phyloP scores from a whole-genome alignment of 345 rosid species.

The Carallia pectinifolia region DNA sequence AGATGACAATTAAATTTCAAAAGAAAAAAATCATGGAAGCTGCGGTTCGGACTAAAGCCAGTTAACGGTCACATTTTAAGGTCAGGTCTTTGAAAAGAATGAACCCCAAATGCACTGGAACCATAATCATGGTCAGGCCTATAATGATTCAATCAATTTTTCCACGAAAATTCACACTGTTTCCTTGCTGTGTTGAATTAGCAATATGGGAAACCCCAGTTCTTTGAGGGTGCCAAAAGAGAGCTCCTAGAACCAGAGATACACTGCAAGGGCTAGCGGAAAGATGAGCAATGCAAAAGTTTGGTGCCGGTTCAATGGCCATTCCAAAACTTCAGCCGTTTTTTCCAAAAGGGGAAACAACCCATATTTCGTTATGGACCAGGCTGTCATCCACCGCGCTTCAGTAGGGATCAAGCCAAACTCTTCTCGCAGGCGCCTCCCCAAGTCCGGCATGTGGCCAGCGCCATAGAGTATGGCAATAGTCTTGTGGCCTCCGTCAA shows the following conservation, averaged over 20 bases:
- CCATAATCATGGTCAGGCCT: too few relatives aligned
- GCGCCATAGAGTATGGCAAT: conserved; percentile 83
- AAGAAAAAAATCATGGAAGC: too few relatives aligned
- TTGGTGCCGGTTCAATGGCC: conserved; percentile 90
- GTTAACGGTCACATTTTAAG: too few relatives aligned
- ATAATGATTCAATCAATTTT: conserved; percentile 19
- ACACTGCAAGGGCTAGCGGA: conserved; percentile 69
- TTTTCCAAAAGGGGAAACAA: conserved; percentile 60
- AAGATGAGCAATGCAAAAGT: conserved; percentile 73
- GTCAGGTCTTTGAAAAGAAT: too few relatives aligned
- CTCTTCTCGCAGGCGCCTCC: conserved; percentile 72
- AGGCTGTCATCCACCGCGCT: conserved; percentile 85
- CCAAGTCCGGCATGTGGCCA: conserved; percentile 96
- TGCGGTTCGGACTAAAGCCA: background rate
- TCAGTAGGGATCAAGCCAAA: conserved; percentile 60
- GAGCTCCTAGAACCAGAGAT: conserved; percentile 85
- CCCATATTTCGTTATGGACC: conserved; percentile 68
- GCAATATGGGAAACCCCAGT: conserved; percentile 60
- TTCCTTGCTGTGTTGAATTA: conserved; percentile 1
- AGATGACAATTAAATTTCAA: too few relatives aligned
- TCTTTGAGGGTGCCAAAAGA: conserved; percentile 53
- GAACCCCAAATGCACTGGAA: too few relatives aligned
- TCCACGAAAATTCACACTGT: too few relatives aligned
- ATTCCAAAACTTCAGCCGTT: conserved; percentile 67
- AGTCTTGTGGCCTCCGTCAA: conserved; percentile 62